Evolutionary conservation across 306 rosid species (phyloP).

Genomic region (Prunus persica): DNA sequence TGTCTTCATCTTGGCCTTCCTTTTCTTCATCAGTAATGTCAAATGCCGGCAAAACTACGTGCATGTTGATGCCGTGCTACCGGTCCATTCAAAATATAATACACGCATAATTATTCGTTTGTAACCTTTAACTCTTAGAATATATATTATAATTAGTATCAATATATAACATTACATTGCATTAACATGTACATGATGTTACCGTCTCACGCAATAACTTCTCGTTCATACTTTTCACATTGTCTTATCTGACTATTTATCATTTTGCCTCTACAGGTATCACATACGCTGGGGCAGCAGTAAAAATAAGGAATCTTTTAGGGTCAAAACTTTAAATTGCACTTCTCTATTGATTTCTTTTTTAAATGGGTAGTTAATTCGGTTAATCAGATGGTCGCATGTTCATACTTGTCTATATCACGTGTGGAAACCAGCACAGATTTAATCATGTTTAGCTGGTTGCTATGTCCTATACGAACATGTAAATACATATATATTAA

Average conservation of each 20-base stretch:
- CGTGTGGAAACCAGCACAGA: conserved; percentile 24
- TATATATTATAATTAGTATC: too few relatives aligned
- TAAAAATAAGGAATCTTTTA: neutral
- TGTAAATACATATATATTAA: neutral
- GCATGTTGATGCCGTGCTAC: too few relatives aligned
- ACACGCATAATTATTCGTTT: too few relatives aligned
- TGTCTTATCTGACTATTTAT: too few relatives aligned
- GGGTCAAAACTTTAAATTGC: neutral
- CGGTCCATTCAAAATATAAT: too few relatives aligned
- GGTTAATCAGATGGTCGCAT: conserved; percentile 30
- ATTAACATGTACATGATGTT: too few relatives aligned
- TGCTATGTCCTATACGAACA: neutral
- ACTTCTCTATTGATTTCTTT: neutral
- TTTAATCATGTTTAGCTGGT: conserved; percentile 11
- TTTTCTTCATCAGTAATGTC: too few relatives aligned
- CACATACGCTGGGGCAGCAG: neutral
- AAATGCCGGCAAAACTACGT: neutral
- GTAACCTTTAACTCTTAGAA: too few relatives aligned
- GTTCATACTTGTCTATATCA: conserved; percentile 25
- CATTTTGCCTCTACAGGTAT: too few relatives aligned
- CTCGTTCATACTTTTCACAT: too few relatives aligned
- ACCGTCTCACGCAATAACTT: too few relatives aligned
- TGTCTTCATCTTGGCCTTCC: neutral
- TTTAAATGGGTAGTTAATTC: conserved; percentile 49
- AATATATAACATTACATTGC: too few relatives aligned